Percentiles rank a stretch among this genome's conserved stretches.
phyloP scores from a whole-genome alignment of 306 rosid species.

The Purshia tridentata region DNA sequence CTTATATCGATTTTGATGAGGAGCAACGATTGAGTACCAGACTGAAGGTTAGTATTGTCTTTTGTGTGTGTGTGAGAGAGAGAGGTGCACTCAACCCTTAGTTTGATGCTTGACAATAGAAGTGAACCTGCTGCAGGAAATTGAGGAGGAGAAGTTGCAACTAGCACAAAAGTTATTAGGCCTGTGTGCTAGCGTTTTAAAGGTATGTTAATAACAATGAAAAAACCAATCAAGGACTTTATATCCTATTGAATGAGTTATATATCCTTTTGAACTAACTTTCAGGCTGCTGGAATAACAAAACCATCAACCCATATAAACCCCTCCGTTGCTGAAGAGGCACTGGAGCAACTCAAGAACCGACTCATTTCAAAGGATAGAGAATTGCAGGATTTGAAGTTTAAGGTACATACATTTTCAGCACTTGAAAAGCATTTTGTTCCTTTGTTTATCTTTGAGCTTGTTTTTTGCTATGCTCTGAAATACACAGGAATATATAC shows the following conservation, averaged over 20 bases:
- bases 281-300: conserved; percentile 80
- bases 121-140: conserved; percentile 52
- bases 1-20: conserved; percentile 62
- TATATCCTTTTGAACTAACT: conserved; percentile 7
- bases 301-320: conserved; percentile 48
- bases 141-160: conserved; percentile 78
- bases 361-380: conserved; percentile 58
- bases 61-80: not conserved
- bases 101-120: conserved; percentile 20
- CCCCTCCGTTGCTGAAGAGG: conserved; percentile 76
- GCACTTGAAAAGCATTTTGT: not conserved
- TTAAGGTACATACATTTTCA: conserved; percentile 48
- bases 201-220: conserved; percentile 44
- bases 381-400: conserved; percentile 67
- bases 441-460: not conserved
- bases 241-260: no score
- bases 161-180: conserved; percentile 70
- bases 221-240: conserved; percentile 7
- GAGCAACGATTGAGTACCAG: conserved; percentile 62
- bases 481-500: not conserved
- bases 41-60: conserved; percentile 57
- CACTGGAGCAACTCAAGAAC: conserved; percentile 54
- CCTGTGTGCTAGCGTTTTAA: conserved; percentile 64
- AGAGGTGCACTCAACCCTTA: not conserved
- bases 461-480: not conserved